phyloP scores from a whole-genome alignment of 768 basidiomycete genomes.

The Asterophora parasitica region DNA sequence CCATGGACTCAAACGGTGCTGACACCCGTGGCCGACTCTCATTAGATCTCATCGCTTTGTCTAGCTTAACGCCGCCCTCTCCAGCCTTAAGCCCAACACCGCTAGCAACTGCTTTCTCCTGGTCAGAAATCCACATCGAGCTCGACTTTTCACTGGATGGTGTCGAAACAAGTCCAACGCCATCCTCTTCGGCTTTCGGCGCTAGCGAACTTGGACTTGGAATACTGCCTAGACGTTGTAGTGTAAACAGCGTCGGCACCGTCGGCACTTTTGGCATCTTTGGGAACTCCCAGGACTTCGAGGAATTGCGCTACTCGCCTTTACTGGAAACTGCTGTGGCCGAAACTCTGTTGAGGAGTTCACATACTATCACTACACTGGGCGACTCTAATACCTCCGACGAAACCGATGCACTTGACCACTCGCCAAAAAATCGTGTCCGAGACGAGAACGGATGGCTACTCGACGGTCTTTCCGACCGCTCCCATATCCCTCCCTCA shows the following conservation, averaged over 20 bases:
- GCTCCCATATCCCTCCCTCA: background rate
- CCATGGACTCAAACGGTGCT: background rate
- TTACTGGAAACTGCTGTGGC: background rate
- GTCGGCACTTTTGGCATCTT: slow-evolving; percentile 23
- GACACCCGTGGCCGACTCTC: slow-evolving; percentile 2
- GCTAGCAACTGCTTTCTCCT: slow-evolving; percentile 32
- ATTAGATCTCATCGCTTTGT: slow-evolving; percentile 29
- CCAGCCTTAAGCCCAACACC: slow-evolving; percentile 39
- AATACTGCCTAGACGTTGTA: slow-evolving; percentile 4
- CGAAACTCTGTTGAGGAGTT: background rate
- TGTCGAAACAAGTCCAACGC: slow-evolving; percentile 1
- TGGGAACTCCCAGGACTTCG: background rate
- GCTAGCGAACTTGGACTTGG: background rate
- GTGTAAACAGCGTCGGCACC: slow-evolving; percentile 15
- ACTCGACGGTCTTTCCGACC: background rate
- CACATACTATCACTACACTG: background rate
- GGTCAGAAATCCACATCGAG: slow-evolving; percentile 49
- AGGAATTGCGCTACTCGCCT: background rate
- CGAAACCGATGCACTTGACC: no score
- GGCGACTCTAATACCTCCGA: background rate
- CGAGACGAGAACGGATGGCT: background rate
- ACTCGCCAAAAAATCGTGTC: background rate
- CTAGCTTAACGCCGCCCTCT: slow-evolving; percentile 38
- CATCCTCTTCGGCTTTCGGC: slow-evolving; percentile 1
- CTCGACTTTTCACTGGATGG: slow-evolving; percentile 25